Evolutionary conservation across 2,329 filamentous ascomycete species (phyloP), one percentile per base, ranked within the genome.

Genomic region (Alternaria alternata): DNA sequence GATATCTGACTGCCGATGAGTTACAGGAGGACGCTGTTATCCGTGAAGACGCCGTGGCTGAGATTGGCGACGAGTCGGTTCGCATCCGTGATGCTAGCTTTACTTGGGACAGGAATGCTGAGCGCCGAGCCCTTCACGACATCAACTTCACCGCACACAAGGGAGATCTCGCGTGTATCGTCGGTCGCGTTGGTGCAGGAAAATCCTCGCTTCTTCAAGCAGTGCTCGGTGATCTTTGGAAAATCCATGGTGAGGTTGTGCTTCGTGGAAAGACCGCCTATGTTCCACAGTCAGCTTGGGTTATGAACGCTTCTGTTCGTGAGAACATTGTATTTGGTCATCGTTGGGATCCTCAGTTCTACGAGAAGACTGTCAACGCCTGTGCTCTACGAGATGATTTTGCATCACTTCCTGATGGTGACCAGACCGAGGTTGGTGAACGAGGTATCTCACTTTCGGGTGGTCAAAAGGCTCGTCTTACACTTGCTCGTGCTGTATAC

Each of bases 291-390:
- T 89, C 92, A 72, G 84, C 93, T 20, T 99, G 96, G 95, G 91
- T 99, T 53, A 94, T 98, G 89, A 99, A 99, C 75, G 95, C 95
- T 8, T 96, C 92, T 30, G 94, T 99, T 57, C 92, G 93, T 71
- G 95, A 99, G 75, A 99, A 99, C 75, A 97, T 99, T 69, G 85
- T 97, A 5, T 99, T 99, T 74, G 95, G 95, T 2, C 93, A 99
- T 80, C 89, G 92, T 47, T 97, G 91, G 84, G 94, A 99, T 78
- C 89, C 94, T 5, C 86, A 90, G 30, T 99, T 99, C 79, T 99
- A 99, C 80, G 92, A 98, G 57, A 89, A 91, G 73, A 97, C 94
- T 0, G 85, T 99, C 51, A 89, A 92, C 75, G 94, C 95, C 41
- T 99, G 96, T 77, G 95, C 95, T 46, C 84, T 99, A 34, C 75